A percentile compares a stretch with the other conserved stretches of the same genome.
These are phyloP conservation scores for Carex littledalei DNA, from an alignment of 176 grass and related monocot genomes.

Conservation along the genomic window DNA sequence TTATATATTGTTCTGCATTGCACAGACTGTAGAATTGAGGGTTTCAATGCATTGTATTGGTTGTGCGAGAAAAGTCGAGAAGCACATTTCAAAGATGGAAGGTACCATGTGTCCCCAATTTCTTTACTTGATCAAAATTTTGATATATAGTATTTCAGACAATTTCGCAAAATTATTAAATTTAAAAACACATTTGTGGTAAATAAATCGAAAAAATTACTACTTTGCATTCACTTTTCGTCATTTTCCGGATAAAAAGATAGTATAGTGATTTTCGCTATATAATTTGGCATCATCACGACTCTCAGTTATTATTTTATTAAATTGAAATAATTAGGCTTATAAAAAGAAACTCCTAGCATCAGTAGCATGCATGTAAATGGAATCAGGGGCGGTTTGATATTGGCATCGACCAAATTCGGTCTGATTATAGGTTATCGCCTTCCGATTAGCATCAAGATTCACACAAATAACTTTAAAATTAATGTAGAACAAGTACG, in stretches of 20 bases:
- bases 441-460: too few relatives aligned
- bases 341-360: neutral
- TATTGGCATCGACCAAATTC: too few relatives aligned
- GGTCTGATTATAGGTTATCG: too few relatives aligned
- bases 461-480: too few relatives aligned
- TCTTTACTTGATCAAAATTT: neutral
- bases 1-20: neutral
- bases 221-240: too few relatives aligned
- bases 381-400: too few relatives aligned
- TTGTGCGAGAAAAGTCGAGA: conserved; percentile 84
- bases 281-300: too few relatives aligned
- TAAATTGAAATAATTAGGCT: neutral
- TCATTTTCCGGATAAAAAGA: too few relatives aligned
- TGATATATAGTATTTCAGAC: neutral
- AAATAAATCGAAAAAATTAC: too few relatives aligned
- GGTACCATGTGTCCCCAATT: conserved; percentile 21
- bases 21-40: conserved; percentile 66
- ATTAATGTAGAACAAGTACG: too few relatives aligned
- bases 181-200: too few relatives aligned
- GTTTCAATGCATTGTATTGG: conserved; percentile 92
- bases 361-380: neutral
- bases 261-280: too few relatives aligned
- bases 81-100: conserved; percentile 84
- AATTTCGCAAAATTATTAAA: neutral
- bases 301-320: neutral